phyloP scores from a whole-genome alignment of 1,284 basidiomycete species.

The Gomphus bonarii region DNA sequence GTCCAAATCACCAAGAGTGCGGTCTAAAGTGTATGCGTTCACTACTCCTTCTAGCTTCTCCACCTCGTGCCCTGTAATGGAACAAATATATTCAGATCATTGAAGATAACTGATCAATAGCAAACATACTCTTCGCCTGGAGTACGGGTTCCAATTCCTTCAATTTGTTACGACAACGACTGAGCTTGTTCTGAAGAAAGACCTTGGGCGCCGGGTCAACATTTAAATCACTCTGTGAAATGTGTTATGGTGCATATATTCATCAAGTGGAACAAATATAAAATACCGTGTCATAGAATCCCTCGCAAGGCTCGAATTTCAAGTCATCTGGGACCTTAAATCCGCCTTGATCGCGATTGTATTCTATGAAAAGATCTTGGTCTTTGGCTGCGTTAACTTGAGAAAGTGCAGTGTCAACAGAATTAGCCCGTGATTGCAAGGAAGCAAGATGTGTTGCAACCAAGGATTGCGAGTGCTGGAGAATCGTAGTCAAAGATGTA shows the following conservation, averaged over 20 bases:
- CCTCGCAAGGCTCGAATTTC: constrained; percentile 65
- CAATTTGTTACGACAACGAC: constrained; percentile 44
- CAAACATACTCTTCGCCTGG: constrained; percentile 46
- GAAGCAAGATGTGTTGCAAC: constrained; percentile 47
- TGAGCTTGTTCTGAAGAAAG: constrained; percentile 69
- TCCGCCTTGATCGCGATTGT: constrained; percentile 40
- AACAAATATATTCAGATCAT: constrained; percentile 12
- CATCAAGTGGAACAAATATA: neutral
- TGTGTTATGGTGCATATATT: constrained; percentile 4
- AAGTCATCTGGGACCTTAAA: constrained; percentile 57
- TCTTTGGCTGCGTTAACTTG: constrained; percentile 47
- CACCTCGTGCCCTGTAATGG: constrained; percentile 41
- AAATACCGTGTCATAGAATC: constrained; percentile 63
- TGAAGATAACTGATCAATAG: neutral
- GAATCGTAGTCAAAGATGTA: constrained; percentile 39
- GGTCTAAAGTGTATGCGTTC: constrained; percentile 40
- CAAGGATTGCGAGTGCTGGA: constrained; percentile 47
- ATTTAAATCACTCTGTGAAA: constrained; percentile 45
- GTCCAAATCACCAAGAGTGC: constrained; percentile 47
- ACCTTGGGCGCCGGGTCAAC: constrained; percentile 60
- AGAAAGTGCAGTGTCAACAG: constrained; percentile 36
- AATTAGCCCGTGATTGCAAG: constrained; percentile 37
- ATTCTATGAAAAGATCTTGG: constrained; percentile 59
- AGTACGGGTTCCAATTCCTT: constrained; percentile 48
- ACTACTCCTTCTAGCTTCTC: constrained; percentile 42